These are phyloP conservation scores for Candida piceae DNA, from an alignment of 805 yeast species.

Conservation along the genomic window DNA sequence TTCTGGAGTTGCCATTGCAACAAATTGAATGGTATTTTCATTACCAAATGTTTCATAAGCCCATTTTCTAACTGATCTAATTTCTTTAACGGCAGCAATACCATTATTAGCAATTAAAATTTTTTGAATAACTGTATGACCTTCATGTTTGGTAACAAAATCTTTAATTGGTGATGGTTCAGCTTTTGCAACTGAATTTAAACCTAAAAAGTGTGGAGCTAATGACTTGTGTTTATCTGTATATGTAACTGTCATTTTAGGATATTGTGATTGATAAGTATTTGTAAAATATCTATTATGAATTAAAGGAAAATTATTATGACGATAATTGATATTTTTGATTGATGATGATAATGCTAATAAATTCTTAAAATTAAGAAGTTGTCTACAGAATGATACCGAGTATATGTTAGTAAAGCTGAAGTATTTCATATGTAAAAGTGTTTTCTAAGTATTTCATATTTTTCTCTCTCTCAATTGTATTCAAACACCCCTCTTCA, in stretches of 20 bases:
- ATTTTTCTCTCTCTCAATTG: too few species aligned
- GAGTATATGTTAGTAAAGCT: neutral
- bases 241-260: slow-evolving; percentile 16
- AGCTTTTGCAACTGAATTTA: slow-evolving; percentile 70
- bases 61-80: slow-evolving; percentile 97
- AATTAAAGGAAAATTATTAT: neutral
- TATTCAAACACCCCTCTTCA: too few species aligned
- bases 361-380: slow-evolving; percentile 1
- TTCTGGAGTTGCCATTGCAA: slow-evolving; percentile 99
- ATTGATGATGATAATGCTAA: neutral
- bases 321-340: neutral
- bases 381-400: neutral
- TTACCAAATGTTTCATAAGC: slow-evolving; percentile 98
- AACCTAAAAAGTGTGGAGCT: slow-evolving; percentile 76
- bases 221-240: slow-evolving; percentile 32
- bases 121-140: slow-evolving; percentile 90
- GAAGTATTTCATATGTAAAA: too few species aligned
- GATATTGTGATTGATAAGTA: neutral
- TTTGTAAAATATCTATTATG: neutral
- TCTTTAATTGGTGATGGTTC: slow-evolving; percentile 76
- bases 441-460: too few species aligned
- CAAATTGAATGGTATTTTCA: slow-evolving; percentile 88
- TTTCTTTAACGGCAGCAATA: slow-evolving; percentile 98
- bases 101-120: slow-evolving; percentile 97
- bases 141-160: slow-evolving; percentile 79